A percentile compares a stretch with the other conserved stretches of the same genome.
phyloP scores from a whole-genome alignment of 164 flowering plant genomes.

The Aristolochia fimbriata region DNA sequence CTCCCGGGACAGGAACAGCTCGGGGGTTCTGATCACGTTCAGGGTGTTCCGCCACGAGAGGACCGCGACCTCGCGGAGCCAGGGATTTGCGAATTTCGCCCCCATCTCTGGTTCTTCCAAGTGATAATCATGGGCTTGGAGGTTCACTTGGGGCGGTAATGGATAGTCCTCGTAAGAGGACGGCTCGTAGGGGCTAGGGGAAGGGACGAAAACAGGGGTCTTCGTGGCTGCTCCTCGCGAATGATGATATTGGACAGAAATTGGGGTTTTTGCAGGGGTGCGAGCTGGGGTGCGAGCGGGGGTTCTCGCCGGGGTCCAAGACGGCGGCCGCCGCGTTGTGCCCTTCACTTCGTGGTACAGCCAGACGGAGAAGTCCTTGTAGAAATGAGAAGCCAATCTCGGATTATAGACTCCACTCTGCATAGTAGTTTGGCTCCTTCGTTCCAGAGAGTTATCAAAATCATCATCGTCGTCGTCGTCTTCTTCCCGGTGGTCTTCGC shows the following conservation, averaged over 20 bases:
- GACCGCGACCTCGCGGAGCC: constrained; percentile 67
- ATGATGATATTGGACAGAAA: constrained; percentile 11
- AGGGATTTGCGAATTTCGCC: constrained; percentile 62
- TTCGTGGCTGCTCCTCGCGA: background rate
- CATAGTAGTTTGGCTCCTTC: constrained; percentile 34
- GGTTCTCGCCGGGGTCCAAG: constrained; percentile 78
- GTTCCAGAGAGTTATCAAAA: constrained; percentile 53
- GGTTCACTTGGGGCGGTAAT: constrained; percentile 12
- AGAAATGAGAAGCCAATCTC: constrained; percentile 64
- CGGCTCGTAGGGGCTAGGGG: constrained; percentile 8
- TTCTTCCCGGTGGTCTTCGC: constrained; percentile 13
- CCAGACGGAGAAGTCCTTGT: constrained; percentile 68
- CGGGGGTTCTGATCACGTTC: constrained; percentile 67
- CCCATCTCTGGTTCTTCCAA: constrained; percentile 40
- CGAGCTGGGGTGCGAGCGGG: constrained; percentile 42
- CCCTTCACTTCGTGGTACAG: constrained; percentile 57
- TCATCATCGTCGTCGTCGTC: constrained; percentile 38
- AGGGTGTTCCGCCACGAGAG: constrained; percentile 60
- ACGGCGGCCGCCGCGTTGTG: constrained; percentile 53
- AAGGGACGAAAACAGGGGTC: constrained; percentile 9
- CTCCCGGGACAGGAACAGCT: constrained; percentile 69
- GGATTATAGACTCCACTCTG: constrained; percentile 37
- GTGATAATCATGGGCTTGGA: constrained; percentile 1
- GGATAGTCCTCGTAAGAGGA: constrained; percentile 15
- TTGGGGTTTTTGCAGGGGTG: constrained; percentile 44